These are phyloP conservation scores for Citrus mangshanensis DNA, from an alignment of 345 rosid genomes.

Conservation along the genomic window DNA sequence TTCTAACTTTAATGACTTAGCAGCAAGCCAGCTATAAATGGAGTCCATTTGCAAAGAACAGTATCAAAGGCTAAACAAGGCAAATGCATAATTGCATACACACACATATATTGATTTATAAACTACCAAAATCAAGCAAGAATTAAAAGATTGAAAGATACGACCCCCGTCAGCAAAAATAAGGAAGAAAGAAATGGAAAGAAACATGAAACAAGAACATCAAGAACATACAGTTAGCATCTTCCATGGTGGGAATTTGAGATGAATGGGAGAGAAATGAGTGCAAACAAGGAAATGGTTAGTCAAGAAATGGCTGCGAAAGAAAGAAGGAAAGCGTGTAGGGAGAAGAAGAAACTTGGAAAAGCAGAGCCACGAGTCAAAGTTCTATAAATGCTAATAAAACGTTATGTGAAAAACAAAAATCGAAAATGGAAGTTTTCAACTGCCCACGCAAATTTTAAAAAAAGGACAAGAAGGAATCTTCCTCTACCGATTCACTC, in stretches of 20 bases:
- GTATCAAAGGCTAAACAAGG: neutral
- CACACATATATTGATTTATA: neutral
- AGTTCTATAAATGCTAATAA: neutral
- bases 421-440: neutral
- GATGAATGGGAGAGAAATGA: neutral
- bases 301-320: neutral
- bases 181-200: neutral
- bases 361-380: neutral
- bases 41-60: neutral
- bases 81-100: neutral
- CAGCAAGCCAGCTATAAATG: neutral
- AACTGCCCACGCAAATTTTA: neutral
- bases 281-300: conserved; percentile 1
- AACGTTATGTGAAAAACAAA: neutral
- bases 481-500: neutral
- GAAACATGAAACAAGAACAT: neutral
- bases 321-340: conserved; percentile 1
- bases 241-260: conserved; percentile 22
- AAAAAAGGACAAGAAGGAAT: neutral
- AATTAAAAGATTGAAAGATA: neutral
- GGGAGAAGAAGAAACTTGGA: neutral
- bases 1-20: neutral
- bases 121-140: neutral
- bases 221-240: conserved; percentile 22
- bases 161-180: neutral